A percentile compares a stretch with the other conserved stretches of the same genome.
Evolutionary conservation across 208 protist species (phyloP).

Genomic region (Leishmania major): DNA sequence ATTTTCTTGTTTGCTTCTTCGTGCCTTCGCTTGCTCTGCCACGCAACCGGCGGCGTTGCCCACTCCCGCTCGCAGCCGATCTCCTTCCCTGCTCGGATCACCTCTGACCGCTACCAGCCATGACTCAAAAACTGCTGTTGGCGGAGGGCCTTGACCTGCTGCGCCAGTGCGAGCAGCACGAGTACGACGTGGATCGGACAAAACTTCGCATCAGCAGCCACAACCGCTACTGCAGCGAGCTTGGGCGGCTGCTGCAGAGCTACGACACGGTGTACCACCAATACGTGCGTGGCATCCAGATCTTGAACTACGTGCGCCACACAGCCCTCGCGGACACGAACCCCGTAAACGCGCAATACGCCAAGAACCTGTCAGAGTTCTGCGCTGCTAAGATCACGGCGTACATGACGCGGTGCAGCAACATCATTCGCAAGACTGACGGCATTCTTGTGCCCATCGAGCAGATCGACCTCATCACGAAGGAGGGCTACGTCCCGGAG

Average conservation of each 20-base stretch:
- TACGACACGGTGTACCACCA: conserved; percentile 65
- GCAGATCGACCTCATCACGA: conserved; percentile 50
- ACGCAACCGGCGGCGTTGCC: neutral
- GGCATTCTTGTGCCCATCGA: conserved; percentile 69
- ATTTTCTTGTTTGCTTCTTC: neutral
- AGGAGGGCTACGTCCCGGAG: conserved; percentile 48
- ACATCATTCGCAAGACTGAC: conserved; percentile 68
- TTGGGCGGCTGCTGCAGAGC: conserved; percentile 48
- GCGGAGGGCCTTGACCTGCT: conserved; percentile 80
- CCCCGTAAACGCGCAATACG: conserved; percentile 41
- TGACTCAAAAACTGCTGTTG: conserved; percentile 79
- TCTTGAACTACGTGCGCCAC: conserved; percentile 82
- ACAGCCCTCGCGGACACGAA: conserved; percentile 44
- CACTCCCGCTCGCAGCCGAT: neutral
- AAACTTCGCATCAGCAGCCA: conserved; percentile 46
- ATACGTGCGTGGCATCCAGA: conserved; percentile 69
- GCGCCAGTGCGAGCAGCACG: conserved; percentile 66
- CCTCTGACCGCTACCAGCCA: conserved; percentile 11
- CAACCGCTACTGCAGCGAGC: conserved; percentile 46
- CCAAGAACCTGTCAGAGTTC: conserved; percentile 57
- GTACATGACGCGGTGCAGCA: conserved; percentile 78
- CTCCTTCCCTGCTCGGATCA: neutral
- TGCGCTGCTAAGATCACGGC: conserved; percentile 68
- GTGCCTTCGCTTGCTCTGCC: neutral
- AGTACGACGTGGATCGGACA: conserved; percentile 70